These are phyloP conservation scores for Dactylellina sp. DNA, from an alignment of 2,329 filamentous ascomycete species.

Conservation along the genomic window DNA sequence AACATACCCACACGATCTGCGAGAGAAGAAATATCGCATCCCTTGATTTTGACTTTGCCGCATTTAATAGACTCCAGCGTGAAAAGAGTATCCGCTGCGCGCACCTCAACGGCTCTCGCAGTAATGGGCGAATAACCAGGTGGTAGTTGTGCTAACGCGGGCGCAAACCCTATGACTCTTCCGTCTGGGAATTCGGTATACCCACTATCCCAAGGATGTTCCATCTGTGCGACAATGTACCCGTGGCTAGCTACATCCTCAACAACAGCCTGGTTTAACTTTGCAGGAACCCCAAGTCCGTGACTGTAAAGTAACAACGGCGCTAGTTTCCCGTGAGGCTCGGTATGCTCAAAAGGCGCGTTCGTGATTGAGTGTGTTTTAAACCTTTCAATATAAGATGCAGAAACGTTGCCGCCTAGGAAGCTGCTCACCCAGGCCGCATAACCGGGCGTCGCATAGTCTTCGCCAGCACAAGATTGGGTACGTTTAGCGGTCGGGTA, in stretches of 20 bases:
- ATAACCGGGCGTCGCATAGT: constrained; percentile 32
- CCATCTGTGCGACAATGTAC: constrained; percentile 17
- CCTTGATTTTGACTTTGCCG: constrained; percentile 20
- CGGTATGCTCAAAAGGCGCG: constrained; percentile 6
- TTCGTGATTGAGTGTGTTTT: constrained; percentile 12
- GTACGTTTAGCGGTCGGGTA: constrained; percentile 28
- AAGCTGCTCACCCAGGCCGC: constrained; percentile 30
- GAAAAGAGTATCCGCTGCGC: constrained; percentile 29
- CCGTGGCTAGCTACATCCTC: constrained; percentile 28
- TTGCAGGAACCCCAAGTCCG: constrained; percentile 12
- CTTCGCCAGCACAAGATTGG: constrained; percentile 13
- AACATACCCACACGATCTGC: constrained; percentile 32
- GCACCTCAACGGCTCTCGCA: constrained; percentile 15
- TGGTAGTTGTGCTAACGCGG: not conserved
- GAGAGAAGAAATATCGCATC: constrained; percentile 8
- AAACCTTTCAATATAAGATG: constrained; percentile 33
- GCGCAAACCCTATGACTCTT: not conserved
- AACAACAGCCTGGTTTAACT: constrained; percentile 25
- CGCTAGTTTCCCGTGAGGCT: not conserved
- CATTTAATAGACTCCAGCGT: constrained; percentile 19
- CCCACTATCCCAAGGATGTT: constrained; percentile 19
- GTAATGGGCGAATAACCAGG: constrained; percentile 25
- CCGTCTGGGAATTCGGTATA: constrained; percentile 32
- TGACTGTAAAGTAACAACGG: constrained; percentile 19
- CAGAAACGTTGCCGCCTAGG: constrained; percentile 18